Percentiles rank a stretch among this genome's conserved stretches.
Evolutionary conservation across 2,329 filamentous ascomycete genomes (phyloP).

Genomic region (Fonsecaea erecta): DNA sequence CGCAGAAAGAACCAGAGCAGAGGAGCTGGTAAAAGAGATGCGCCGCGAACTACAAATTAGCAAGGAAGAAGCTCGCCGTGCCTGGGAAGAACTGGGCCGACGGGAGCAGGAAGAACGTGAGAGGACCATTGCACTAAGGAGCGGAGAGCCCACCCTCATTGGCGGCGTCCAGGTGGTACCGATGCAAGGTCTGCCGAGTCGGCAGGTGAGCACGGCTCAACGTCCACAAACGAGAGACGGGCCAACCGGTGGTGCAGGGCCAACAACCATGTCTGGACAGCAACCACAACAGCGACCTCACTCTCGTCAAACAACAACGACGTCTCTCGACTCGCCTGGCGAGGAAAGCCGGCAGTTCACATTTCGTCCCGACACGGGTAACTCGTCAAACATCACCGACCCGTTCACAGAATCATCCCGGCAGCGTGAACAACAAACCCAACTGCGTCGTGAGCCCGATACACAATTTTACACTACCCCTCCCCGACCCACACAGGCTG

Average conservation of each 20-base stretch:
- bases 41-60: slow-evolving; percentile 90
- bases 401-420: slow-evolving; percentile 60
- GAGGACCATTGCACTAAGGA: slow-evolving; percentile 79
- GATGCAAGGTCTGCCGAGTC: slow-evolving; percentile 72
- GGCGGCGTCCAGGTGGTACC: slow-evolving; percentile 95
- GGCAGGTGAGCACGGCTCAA: slow-evolving; percentile 53
- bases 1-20: slow-evolving; percentile 69
- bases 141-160: slow-evolving; percentile 84
- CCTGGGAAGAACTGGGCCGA: slow-evolving; percentile 95
- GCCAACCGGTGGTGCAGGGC: slow-evolving; percentile 47
- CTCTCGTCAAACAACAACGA: slow-evolving; percentile 35
- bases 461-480: slow-evolving; percentile 40
- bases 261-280: slow-evolving; percentile 40
- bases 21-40: slow-evolving; percentile 86
- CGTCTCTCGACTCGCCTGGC: slow-evolving; percentile 41
- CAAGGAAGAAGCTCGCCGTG: slow-evolving; percentile 91
- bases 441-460: slow-evolving; percentile 46
- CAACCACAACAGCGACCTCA: slow-evolving; percentile 35
- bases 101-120: slow-evolving; percentile 93
- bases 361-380: slow-evolving; percentile 53
- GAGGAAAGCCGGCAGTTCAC: slow-evolving; percentile 53
- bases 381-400: slow-evolving; percentile 64
- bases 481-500: slow-evolving; percentile 41
- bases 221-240: slow-evolving; percentile 54
- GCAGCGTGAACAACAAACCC: slow-evolving; percentile 40